A percentile compares a stretch with the other conserved stretches of the same genome.
phyloP scores from a whole-genome alignment of 371 early-diverging fungal genomes.

The Fennellomyces sp. region DNA sequence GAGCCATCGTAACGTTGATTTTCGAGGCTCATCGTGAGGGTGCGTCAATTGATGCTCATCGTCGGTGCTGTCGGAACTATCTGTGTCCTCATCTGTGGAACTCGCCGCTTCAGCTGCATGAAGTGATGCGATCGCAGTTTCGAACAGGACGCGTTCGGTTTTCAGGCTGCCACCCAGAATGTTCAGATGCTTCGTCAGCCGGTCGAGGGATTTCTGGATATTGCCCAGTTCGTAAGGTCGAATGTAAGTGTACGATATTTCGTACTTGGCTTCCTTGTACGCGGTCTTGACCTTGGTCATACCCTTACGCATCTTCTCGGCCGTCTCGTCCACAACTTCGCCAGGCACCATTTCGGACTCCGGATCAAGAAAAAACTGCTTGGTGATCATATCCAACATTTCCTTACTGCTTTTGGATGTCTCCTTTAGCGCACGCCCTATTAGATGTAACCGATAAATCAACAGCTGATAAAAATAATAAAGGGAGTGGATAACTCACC shows the following conservation, averaged over 20 bases:
- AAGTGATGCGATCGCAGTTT: conserved; percentile 36
- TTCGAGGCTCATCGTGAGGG: conserved; percentile 5
- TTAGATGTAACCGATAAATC: background rate
- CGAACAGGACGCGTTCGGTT: conserved; percentile 46
- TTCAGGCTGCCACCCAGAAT: conserved; percentile 49
- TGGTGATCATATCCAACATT: conserved; percentile 47
- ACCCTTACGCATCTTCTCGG: conserved; percentile 37
- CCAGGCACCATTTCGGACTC: conserved; percentile 31
- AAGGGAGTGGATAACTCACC: conserved; percentile 11
- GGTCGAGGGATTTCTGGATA: conserved; percentile 37
- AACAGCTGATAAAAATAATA: background rate
- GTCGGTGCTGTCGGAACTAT: background rate
- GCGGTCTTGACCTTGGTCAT: conserved; percentile 51
- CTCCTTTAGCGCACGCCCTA: conserved; percentile 46
- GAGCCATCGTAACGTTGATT: conserved; percentile 11
- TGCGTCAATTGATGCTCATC: conserved; percentile 7
- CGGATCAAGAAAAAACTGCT: conserved; percentile 50
- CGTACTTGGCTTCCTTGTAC: conserved; percentile 52
- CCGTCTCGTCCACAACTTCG: conserved; percentile 31
- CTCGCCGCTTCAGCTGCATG: conserved; percentile 9
- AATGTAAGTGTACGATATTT: conserved; percentile 46
- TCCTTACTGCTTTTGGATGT: conserved; percentile 40
- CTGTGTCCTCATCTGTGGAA: background rate
- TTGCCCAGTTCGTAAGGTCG: conserved; percentile 39
- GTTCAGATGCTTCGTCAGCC: conserved; percentile 44